phyloP scores from a whole-genome alignment of 768 basidiomycete genomes.

The Pleurotus pulmonarius region DNA sequence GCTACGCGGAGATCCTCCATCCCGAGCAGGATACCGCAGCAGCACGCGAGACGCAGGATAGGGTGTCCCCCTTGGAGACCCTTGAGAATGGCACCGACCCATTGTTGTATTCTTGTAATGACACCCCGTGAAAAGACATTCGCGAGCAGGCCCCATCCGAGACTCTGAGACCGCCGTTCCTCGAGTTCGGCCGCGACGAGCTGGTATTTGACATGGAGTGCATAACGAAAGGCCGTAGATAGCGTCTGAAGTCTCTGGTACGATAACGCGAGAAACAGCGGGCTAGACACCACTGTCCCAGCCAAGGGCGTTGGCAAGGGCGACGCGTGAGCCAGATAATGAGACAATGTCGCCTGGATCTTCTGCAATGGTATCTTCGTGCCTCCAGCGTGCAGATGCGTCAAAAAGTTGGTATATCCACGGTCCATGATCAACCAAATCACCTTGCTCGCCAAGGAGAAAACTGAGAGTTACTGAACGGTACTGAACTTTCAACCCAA shows the following conservation, averaged over 20 bases:
- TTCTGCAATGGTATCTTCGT: slow-evolving; percentile 42
- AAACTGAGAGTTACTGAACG: too few species aligned
- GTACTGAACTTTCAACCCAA: too few species aligned
- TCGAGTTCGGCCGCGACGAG: slow-evolving; percentile 29
- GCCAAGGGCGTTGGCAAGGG: slow-evolving; percentile 56
- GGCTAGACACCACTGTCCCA: slow-evolving; percentile 52
- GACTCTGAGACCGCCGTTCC: slow-evolving; percentile 25
- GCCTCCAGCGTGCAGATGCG: slow-evolving; percentile 44
- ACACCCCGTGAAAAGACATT: slow-evolving; percentile 28
- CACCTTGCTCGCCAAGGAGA: too few species aligned
- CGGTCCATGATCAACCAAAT: slow-evolving; percentile 7
- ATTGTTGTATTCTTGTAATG: slow-evolving; percentile 39
- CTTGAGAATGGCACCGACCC: slow-evolving; percentile 47
- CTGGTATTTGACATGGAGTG: slow-evolving; percentile 49
- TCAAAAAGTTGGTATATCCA: slow-evolving; percentile 41
- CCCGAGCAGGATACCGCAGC: slow-evolving; percentile 60
- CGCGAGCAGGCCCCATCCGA: slow-evolving; percentile 30
- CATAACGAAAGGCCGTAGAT: slow-evolving; percentile 55
- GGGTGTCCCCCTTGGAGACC: slow-evolving; percentile 68
- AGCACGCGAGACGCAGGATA: slow-evolving; percentile 56
- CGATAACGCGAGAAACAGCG: slow-evolving; percentile 47
- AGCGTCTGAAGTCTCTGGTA: slow-evolving; percentile 47
- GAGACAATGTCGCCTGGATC: slow-evolving; percentile 52
- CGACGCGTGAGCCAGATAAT: slow-evolving; percentile 48
- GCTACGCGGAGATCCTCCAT: slow-evolving; percentile 49